phyloP scores from a whole-genome alignment of 129 eudicot genomes.

The Scalesia atractyloides region DNA sequence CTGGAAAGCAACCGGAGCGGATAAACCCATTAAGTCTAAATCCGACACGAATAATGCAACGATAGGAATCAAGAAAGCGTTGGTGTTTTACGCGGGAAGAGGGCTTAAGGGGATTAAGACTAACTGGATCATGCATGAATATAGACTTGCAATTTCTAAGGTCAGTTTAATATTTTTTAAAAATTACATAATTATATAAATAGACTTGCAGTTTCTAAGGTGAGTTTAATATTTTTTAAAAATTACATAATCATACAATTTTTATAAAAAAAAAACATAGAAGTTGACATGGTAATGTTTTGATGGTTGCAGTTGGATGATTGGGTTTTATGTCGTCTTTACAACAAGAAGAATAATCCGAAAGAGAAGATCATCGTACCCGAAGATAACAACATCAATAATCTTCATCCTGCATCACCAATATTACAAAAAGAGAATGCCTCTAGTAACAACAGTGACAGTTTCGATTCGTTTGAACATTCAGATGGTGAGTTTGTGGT shows the following conservation, averaged over 20 bases:
- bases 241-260: not conserved
- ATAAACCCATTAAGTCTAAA: conserved; percentile 28
- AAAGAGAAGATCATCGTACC: conserved; percentile 14
- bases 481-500: conserved; percentile 38
- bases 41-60: conserved; percentile 4
- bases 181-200: not conserved
- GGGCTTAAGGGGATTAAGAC: conserved; percentile 36
- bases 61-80: conserved; percentile 37
- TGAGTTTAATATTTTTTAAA: not conserved
- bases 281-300: conserved; percentile 9
- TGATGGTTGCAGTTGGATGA: conserved; percentile 33
- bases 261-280: not conserved
- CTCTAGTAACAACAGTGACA: conserved; percentile 28
- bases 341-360: conserved; percentile 41
- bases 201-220: conserved; percentile 26
- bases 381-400: not conserved
- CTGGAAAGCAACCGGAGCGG: conserved; percentile 52
- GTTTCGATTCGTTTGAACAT: conserved; percentile 24
- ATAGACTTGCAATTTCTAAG: conserved; percentile 24
- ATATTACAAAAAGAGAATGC: not conserved
- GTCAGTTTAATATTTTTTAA: conserved; percentile 8
- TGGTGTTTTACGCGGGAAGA: conserved; percentile 42
- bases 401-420: conserved; percentile 7
- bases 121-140: conserved; percentile 51
- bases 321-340: conserved; percentile 45